Base-by-base conservation (phyloP, 306 rosid species). In the Dalbergia oliveri region DNA sequence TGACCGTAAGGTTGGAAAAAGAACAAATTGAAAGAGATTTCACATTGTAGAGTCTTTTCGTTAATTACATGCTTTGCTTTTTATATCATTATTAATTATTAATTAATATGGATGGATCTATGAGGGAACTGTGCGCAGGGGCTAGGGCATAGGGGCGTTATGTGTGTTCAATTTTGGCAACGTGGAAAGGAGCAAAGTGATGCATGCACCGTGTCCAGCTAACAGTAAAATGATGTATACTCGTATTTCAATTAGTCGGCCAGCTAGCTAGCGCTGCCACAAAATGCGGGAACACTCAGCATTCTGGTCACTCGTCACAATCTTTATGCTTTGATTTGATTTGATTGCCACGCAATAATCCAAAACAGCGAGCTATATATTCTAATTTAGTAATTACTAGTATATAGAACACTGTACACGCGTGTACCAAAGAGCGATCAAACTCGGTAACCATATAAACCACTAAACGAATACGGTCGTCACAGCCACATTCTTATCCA, bases 271-370 rank as follows among this genome's bases (percentile, higher is more conserved):
- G 10, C 26, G 35, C n/a, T 4, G 56, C 7, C 39, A 16, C 44
- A 41, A 63, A 44, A 59, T 69, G 82, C 70, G 70, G 65, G 33
- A 68, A 70, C 65, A 79, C 65, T 70, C 57, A 61, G 72, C 83
- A 79, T 70, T 65, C 39, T 59, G n/a, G 21, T 59, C 41, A 44
- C 34, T 4, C n/a, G 11, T 76, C 63, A 76, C 64, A 5, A 34
- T 64, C 74, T 69, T 11, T 9, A 11, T 75, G 41, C 43, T 23
- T 12, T 41, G 23, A 58, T 19, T 59, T 37, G 41, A n/a, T 75
- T 63, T 49, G 33, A 43, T 60, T 15, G 59, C 60, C 16, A 26
- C 31, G 34, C 10, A 6, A 31, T 21, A 18, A 47, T 16, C 50
- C 71, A 75, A 61, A 58, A 44, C 18, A 44, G 15, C 21, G 68